Base-by-base conservation (phyloP, 2,329 filamentous ascomycete species). In the Plenodomus lindquistii region DNA sequence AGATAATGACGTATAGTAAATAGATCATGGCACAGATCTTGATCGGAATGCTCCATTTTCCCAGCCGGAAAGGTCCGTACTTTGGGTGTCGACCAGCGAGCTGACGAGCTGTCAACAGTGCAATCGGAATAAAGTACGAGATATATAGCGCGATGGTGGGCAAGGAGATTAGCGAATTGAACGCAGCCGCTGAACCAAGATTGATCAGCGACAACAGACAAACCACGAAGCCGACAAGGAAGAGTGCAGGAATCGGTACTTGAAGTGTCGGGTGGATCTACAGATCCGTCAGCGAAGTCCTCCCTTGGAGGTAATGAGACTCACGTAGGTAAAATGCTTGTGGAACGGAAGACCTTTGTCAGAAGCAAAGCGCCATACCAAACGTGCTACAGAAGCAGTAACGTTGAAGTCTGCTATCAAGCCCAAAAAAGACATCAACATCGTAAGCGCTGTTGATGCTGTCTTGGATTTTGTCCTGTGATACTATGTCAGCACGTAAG, bases 181-280 rank as follows among this genome's bases (percentile, higher is more conserved):
- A 73, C 10, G 72, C 72, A 2, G 63, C 55, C 19, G 58, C 52
- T 11, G 67, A 72, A 46, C 73, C 72, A 46, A 75, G 66, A 49
- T 75, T 74, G 65, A 75, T 75, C 40, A 67, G 63, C n/a, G 65
- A 63, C 15, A 75, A 62, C 37, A 73, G 49, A 17, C 66, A 57
- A 2, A 63, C 67, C 15, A 73, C 62, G 16, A 54, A 31, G 13
- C 46, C 57, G 4, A 69, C 63, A 34, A 69, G 50, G 1, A 59
- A 18, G 6, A 65, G 48, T 4, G 63, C 54, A n/a, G 59, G 59
- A 8, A 55, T 34, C 10, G 54, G 57, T 10, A 60, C 49, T 35
- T 62, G 48, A 13, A 53, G 52, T n/a, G 24, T 53, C 4, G 53
- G 52, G 21, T 53, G 48, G 18, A 67, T 58, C 41, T 59, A 21